Evolutionary conservation across 768 basidiomycete genomes (phyloP).

Genomic region (Naematelia encephala): DNA sequence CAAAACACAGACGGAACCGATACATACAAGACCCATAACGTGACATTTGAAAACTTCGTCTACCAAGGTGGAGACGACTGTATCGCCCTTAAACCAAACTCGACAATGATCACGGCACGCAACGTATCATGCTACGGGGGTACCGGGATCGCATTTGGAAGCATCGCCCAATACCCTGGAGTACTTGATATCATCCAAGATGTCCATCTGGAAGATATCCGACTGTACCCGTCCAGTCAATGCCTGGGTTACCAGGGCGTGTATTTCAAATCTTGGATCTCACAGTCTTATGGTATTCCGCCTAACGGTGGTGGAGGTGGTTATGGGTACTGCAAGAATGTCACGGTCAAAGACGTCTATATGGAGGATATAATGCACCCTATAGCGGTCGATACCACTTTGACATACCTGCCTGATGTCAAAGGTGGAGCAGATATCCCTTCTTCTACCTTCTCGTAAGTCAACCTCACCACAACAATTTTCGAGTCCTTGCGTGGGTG

Average conservation of each 20-base stretch:
- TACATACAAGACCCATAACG: conserved; percentile 50
- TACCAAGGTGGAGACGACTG: conserved; percentile 52
- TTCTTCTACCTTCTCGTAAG: neutral
- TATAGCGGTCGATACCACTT: conserved; percentile 9
- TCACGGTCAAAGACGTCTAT: conserved; percentile 24
- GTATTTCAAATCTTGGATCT: conserved; percentile 26
- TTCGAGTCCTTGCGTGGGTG: neutral
- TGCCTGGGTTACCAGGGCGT: conserved; percentile 15
- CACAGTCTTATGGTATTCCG: conserved; percentile 9
- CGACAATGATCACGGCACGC: conserved; percentile 53
- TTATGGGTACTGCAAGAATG: conserved; percentile 12
- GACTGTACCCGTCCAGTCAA: conserved; percentile 17
- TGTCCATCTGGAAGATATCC: conserved; percentile 17
- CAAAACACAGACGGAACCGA: conserved; percentile 52
- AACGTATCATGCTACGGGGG: conserved; percentile 51
- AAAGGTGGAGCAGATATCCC: neutral
- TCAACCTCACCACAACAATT: neutral
- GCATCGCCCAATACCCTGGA: conserved; percentile 50
- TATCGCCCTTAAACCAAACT: conserved; percentile 53
- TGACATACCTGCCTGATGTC: conserved; percentile 5
- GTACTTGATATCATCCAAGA: conserved; percentile 20
- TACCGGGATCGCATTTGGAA: conserved; percentile 53
- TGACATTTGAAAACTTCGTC: conserved; percentile 52
- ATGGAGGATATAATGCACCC: conserved; percentile 21
- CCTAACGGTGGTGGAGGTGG: conserved; percentile 27